Base-by-base conservation (phyloP, 768 basidiomycete genomes). In the Amanita rubescens region DNA sequence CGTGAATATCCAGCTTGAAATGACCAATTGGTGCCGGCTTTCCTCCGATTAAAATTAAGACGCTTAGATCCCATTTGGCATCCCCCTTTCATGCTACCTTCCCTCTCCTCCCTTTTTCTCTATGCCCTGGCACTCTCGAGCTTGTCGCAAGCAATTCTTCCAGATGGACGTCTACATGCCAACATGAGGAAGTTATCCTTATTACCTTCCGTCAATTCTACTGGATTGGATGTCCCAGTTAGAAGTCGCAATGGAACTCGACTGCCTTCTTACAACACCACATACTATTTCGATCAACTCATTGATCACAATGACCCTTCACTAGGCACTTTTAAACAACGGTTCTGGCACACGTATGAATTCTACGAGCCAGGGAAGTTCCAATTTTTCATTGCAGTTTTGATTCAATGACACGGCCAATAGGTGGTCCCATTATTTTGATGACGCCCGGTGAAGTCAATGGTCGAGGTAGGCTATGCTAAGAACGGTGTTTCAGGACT, bases 281-380 rank as follows among this genome's bases (percentile, higher is more conserved):
- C 72, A 5, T 86, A 80, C 64, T 65, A 63, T 54, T 86, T 86
- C 60, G 76, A 84, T 59, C 77, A 79, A 54, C 67, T 79, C 55
- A 75, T 84, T 33, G 77, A 79, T 65, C 77, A 79, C 61, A 73
- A 69, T 56, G 71, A 73, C 25, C 79, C 83, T n/a, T 68, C 72
- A 24, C 68, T 79, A 19, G 87, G 87, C 17, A 88, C 85, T n/a
- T 90, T 90, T 68, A 72, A 80, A 62, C 87, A 88, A 66, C 77
- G 87, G 33, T 88, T 76, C 66, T 88, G 84, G 84, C 73, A 79
- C 55, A 80, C 80, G 27, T 84, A 73, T 65, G 81, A 87, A 63
- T 85, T 73, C 59, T 87, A 87, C 58, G 70, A 82, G 63, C 55
- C 67, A 35, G 77, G 79, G 77, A 52, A 33, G 63, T 9, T 14